A percentile compares a stretch with the other conserved stretches of the same genome.
Evolutionary conservation across 2,329 filamentous ascomycete genomes (phyloP).

Genomic region (Dothideomycetes sp.): DNA sequence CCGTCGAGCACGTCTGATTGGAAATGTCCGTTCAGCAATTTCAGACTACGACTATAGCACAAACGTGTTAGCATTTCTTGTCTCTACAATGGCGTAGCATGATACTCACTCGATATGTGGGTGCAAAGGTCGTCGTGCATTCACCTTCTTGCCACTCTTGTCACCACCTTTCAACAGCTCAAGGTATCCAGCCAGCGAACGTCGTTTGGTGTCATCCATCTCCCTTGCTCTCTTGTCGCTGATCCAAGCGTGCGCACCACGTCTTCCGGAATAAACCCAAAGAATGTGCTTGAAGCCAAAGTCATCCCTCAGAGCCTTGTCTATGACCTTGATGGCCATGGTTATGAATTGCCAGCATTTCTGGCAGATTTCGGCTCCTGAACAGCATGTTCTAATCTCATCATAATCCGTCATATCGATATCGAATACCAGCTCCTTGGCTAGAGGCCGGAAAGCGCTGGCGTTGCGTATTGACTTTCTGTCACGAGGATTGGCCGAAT

Average conservation of each 20-base stretch:
- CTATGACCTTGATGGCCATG: slow-evolving; percentile 93
- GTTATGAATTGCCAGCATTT: slow-evolving; percentile 97
- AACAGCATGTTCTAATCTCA: slow-evolving; percentile 89
- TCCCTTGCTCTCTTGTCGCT: slow-evolving; percentile 79
- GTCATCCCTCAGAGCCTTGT: slow-evolving; percentile 78
- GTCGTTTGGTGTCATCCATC: slow-evolving; percentile 77
- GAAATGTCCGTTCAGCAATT: slow-evolving; percentile 77
- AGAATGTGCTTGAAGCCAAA: slow-evolving; percentile 96
- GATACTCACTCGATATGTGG: slow-evolving; percentile 67
- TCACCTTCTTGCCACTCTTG: slow-evolving; percentile 79
- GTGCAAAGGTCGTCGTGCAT: slow-evolving; percentile 74
- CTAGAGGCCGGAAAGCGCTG: slow-evolving; percentile 71
- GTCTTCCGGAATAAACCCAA: slow-evolving; percentile 96
- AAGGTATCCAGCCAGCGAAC: slow-evolving; percentile 79
- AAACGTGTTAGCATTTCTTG: neutral
- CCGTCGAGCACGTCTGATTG: slow-evolving; percentile 68
- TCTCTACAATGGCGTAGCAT: neutral
- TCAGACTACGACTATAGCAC: slow-evolving; percentile 63
- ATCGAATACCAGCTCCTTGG: slow-evolving; percentile 97
- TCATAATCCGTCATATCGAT: slow-evolving; percentile 99
- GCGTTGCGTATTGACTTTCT: slow-evolving; percentile 77
- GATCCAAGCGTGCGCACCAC: slow-evolving; percentile 96
- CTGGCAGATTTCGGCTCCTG: slow-evolving; percentile 82
- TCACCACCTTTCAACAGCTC: slow-evolving; percentile 82
- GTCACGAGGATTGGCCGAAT: slow-evolving; percentile 86